A percentile compares a stretch with the other conserved stretches of the same genome.
These are phyloP conservation scores for Nakaseomyces kungkrabaensis DNA, from an alignment of 1,139 yeast genomes.

Conservation along the genomic window DNA sequence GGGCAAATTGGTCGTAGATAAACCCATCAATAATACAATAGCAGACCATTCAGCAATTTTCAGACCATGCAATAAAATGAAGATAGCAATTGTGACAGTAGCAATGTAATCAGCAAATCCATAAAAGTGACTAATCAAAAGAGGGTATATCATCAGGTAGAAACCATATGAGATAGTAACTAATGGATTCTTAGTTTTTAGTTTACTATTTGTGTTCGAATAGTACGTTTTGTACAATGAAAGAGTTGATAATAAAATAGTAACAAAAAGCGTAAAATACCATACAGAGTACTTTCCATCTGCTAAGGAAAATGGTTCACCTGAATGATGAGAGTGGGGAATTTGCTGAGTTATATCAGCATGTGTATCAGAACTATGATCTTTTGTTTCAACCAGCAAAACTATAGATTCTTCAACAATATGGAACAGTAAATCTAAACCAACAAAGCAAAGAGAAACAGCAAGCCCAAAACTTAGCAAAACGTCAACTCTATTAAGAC, in stretches of 20 bases:
- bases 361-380: conserved; percentile 14
- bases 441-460: conserved; percentile 79
- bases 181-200: conserved; percentile 28
- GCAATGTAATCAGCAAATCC: conserved; percentile 25
- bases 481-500: conserved; percentile 80
- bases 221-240: conserved; percentile 32
- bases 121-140: conserved; percentile 14
- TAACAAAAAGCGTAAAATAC: conserved; percentile 25
- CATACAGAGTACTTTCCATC: conserved; percentile 32
- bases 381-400: conserved; percentile 32
- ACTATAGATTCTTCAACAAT: conserved; percentile 65
- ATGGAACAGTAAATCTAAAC: conserved; percentile 80
- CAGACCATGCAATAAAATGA: conserved; percentile 26
- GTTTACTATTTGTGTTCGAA: conserved; percentile 22
- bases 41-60: conserved; percentile 30
- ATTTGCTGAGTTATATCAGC: conserved; percentile 29
- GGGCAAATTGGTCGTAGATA: conserved; percentile 24
- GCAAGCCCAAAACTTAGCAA: conserved; percentile 81
- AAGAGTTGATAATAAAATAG: conserved; percentile 27
- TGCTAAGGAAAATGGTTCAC: conserved; percentile 24
- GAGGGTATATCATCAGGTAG: conserved; percentile 23
- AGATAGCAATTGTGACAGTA: conserved; percentile 20
- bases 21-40: conserved; percentile 26
- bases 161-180: conserved; percentile 25
- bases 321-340: conserved; percentile 49